Evolutionary conservation across 1,139 yeast genomes (phyloP), one percentile per base, ranked within the genome.

Genomic region (Suzukiozyma palmioleophila): DNA sequence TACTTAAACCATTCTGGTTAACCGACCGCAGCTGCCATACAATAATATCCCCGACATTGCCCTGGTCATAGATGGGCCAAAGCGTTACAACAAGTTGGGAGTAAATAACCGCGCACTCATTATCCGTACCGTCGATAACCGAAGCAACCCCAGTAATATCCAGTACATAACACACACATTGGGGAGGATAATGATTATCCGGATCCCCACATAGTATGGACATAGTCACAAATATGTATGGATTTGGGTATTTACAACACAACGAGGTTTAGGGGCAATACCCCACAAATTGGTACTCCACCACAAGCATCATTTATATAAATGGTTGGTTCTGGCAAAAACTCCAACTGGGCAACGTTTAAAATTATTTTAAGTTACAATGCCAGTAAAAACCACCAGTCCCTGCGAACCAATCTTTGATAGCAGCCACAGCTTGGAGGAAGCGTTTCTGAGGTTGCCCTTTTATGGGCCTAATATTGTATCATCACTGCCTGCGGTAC

Each of bases 391-490:
- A 26, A 33, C 26, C 3, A 33, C 36, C 12, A n/a, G 30, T 26
- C 36, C 36, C 16, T 33, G 36, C 16, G 30, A 33, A 14, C 36
- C 36, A 25, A 33, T 33, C 15, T 33, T 33, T 25, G 36, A 26
- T 13, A 14, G 21, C 12, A 26, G 26, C 15, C 26, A 24, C 14
- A 16, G 26, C 22, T n/a, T 22, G 18, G 36, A 33, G 26, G 36
- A 24, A 15, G 29, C 36, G 9, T 33, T 33, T 25, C 26, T 29
- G 9, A 25, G 36, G 13, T 33, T 33, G 22, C 36, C 36, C 6
- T 33, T 33, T 25, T 33, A 33, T 26, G 36, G 36, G 13, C 36
- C 36, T 3, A 33, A 33, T 26, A 33, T 33, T 25, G 36, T 33
- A 6, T 22, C 26, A 25, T 26, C 36, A 8, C 15, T 21, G 10